phyloP scores from a whole-genome alignment of 2,329 filamentous ascomycete genomes.

The Ilyonectria robusta region DNA sequence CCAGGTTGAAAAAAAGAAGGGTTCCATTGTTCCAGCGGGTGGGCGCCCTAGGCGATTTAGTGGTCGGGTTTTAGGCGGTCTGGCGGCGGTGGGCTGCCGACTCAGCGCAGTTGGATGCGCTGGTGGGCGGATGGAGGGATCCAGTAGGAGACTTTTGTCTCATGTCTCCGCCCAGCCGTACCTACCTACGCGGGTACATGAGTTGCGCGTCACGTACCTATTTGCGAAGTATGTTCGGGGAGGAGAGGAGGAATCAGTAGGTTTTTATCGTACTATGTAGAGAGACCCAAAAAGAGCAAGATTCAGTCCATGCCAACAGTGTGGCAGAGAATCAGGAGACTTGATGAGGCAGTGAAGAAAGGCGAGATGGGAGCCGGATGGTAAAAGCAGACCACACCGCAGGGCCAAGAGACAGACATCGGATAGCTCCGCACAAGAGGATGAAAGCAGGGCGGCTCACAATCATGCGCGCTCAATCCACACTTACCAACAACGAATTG shows the following conservation, averaged over 20 bases:
- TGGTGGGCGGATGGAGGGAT: background rate
- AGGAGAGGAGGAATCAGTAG: background rate
- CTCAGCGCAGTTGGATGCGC: conserved; percentile 24
- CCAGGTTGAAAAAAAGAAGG: conserved; percentile 9
- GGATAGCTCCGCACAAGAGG: background rate
- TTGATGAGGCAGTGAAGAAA: conserved; percentile 7
- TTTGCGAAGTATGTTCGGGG: background rate
- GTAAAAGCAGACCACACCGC: background rate
- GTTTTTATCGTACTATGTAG: no score
- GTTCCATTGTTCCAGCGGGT: conserved; percentile 34
- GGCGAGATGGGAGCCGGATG: background rate
- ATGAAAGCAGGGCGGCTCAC: background rate
- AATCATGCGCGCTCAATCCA: background rate
- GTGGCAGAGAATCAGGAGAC: conserved; percentile 17
- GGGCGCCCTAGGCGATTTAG: conserved; percentile 25
- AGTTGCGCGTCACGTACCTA: background rate
- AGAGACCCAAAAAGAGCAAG: background rate
- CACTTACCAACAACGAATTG: background rate
- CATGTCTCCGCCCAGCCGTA: background rate
- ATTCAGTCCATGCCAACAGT: background rate
- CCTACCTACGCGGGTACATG: background rate
- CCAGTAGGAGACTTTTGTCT: conserved; percentile 5
- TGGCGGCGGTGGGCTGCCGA: conserved; percentile 31
- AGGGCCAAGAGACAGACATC: background rate
- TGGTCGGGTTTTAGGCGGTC: conserved; percentile 24